Percentiles rank a stretch among this genome's conserved stretches.
These are phyloP conservation scores for Schizophyllum commune DNA, from an alignment of 1,284 basidiomycete species.

Conservation along the genomic window DNA sequence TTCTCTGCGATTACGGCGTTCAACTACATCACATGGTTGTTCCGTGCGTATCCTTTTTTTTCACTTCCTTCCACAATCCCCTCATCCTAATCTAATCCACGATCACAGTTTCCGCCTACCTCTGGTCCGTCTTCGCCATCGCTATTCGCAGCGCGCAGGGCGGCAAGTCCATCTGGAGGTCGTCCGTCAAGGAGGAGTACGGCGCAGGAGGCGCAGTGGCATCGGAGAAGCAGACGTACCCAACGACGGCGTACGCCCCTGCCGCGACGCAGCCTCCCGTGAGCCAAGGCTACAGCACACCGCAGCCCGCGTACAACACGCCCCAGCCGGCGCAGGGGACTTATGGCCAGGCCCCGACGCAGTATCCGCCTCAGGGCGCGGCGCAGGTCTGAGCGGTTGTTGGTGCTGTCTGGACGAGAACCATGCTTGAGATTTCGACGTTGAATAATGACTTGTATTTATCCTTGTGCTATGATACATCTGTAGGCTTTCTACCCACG, in stretches of 20 bases:
- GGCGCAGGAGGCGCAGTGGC: neutral
- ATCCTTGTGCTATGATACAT: no score
- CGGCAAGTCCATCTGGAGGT: slow-evolving; percentile 38
- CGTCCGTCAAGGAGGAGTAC: slow-evolving; percentile 29
- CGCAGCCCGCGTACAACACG: neutral
- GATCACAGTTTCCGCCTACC: slow-evolving; percentile 35
- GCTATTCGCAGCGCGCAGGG: slow-evolving; percentile 24
- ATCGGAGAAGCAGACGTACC: neutral
- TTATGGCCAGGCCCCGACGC: neutral
- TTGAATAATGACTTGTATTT: no score
- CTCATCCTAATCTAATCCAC: neutral
- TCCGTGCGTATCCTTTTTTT: slow-evolving; percentile 27
- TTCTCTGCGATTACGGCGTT: slow-evolving; percentile 42
- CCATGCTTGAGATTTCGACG: no score
- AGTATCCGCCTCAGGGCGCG: neutral
- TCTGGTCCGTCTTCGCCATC: slow-evolving; percentile 25
- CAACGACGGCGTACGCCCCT: neutral
- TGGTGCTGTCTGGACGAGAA: no score
- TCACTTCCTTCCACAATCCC: neutral
- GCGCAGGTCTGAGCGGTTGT: neutral
- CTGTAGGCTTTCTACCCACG: no score
- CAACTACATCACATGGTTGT: slow-evolving; percentile 43
- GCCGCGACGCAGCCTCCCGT: neutral
- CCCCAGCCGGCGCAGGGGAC: neutral
- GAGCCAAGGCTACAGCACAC: neutral